Conservation (phyloP, 2,329 filamentous ascomycete species). For the Ophiostoma australiae region DNA sequence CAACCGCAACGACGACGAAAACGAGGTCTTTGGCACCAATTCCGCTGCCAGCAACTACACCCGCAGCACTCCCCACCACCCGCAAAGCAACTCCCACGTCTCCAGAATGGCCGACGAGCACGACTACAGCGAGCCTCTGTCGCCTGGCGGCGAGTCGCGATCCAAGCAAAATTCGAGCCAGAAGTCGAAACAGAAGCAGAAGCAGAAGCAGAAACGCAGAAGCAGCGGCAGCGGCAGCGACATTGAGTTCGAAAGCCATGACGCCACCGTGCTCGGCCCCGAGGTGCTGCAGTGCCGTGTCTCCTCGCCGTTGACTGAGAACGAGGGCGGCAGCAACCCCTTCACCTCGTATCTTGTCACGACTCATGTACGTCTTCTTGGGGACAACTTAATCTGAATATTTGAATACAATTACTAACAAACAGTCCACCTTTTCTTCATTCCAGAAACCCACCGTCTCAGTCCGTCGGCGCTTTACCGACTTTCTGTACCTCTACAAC, state of each 20-base stretch:
- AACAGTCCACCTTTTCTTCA: slow-evolving; percentile 83
- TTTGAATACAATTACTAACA: neutral
- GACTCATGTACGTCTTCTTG: slow-evolving; percentile 60
- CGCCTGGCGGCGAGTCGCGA: slow-evolving; percentile 18
- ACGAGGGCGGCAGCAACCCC: slow-evolving; percentile 91
- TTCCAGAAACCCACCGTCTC: slow-evolving; percentile 77
- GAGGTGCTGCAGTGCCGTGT: slow-evolving; percentile 82
- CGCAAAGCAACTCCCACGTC: slow-evolving; percentile 21
- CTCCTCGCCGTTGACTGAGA: slow-evolving; percentile 82
- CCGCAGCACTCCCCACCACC: slow-evolving; percentile 39
- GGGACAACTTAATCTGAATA: neutral
- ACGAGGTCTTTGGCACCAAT: slow-evolving; percentile 34
- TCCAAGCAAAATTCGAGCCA: slow-evolving; percentile 16
- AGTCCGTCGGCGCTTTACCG: slow-evolving; percentile 88
- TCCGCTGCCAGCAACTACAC: slow-evolving; percentile 37
- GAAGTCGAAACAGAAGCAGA: slow-evolving; percentile 39
- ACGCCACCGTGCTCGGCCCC: slow-evolving; percentile 59
- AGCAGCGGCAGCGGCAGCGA: slow-evolving; percentile 45
- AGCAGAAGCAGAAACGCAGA: slow-evolving; percentile 34
- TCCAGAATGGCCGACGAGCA: slow-evolving; percentile 22
- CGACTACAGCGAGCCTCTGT: slow-evolving; percentile 22
- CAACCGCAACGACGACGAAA: slow-evolving; percentile 40
- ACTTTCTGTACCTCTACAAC: slow-evolving; percentile 96
- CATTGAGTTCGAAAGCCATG: slow-evolving; percentile 48
- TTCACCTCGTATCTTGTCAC: slow-evolving; percentile 95